Base-by-base conservation (phyloP, 805 yeast genomes). In the Kregervanrija delftensis region DNA sequence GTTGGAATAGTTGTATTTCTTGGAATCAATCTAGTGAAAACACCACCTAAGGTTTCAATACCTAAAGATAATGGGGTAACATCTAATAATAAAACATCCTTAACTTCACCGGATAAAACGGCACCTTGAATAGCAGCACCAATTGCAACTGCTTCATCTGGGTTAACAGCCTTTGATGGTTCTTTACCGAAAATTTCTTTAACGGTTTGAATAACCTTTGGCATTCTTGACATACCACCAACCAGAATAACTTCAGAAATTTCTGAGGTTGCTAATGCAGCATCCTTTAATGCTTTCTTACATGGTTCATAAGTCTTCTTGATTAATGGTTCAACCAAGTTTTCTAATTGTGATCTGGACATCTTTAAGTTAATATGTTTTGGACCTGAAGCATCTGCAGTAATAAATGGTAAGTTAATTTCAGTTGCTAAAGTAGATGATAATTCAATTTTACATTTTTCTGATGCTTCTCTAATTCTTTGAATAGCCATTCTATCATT, bases 31-130 rank as follows among this genome's bases (percentile, higher is more conserved):
- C 93, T 79, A 47, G 96, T 90, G 76, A 89, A 89, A 53, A 89
- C 96, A 73, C 97, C 97, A 67, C 97, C 97, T 71, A 89, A 81
- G 64, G 97, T 89, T 80, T 89, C 97, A 66, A 89, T 89, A 83
- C 97, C 97, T 54, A 89, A 77, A 47, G 93, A 84, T 64, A 86
- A 77, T 63, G 95, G 95, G 28, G 93, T 83, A 16, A 86, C 93
- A 65, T 86, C 95, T 53, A 86, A 71, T 44, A 86, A 65, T 43
- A 86, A 73, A 37, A 86, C 91, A 59, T 85, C 84, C 64, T 78
- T 81, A 44, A 86, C 82, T 55, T 85, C 88, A 52, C 95, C 95
- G 15, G 90, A 82, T 45, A 86, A 67, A 35, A 86, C 83, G 54
- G 90, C 95, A 57, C 91, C 95, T 67, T 86, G 95, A 56, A 86